Conservation (phyloP, 768 basidiomycete species). For the Pleurotus sapidus region DNA sequence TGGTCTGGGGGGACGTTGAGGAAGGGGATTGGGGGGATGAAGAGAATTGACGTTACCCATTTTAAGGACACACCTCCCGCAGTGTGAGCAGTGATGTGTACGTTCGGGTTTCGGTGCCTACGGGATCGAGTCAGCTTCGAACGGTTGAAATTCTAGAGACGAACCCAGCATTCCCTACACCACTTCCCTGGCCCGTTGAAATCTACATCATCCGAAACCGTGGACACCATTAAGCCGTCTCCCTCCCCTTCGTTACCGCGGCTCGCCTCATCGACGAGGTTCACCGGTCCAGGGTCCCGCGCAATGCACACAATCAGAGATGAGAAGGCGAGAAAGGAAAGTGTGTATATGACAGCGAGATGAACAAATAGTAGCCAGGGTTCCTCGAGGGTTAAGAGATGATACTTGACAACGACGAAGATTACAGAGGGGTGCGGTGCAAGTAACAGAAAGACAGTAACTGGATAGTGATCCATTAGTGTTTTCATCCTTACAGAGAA, state of each 20-base stretch:
- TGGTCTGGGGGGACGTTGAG: slow-evolving; percentile 51
- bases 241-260: slow-evolving; percentile 43
- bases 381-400: slow-evolving; percentile 52
- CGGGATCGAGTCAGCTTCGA: not conserved
- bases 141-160: slow-evolving; percentile 11
- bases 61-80: slow-evolving; percentile 78
- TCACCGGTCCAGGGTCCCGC: slow-evolving; percentile 73
- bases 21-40: slow-evolving; percentile 9
- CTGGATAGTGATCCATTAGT: slow-evolving; percentile 19
- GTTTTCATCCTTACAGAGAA: no score
- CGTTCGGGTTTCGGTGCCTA: slow-evolving; percentile 75
- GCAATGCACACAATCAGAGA: slow-evolving; percentile 71
- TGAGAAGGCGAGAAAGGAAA: slow-evolving; percentile 67
- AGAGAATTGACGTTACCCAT: slow-evolving; percentile 57
- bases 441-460: slow-evolving; percentile 53
- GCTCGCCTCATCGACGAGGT: slow-evolving; percentile 37
- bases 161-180: slow-evolving; percentile 76
- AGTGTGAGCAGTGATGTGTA: slow-evolving; percentile 73
- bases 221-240: slow-evolving; percentile 52
- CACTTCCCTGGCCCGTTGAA: slow-evolving; percentile 56
- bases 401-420: slow-evolving; percentile 63
- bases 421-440: slow-evolving; percentile 76
- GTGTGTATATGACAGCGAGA: slow-evolving; percentile 54
- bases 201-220: slow-evolving; percentile 38
- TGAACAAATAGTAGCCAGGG: slow-evolving; percentile 49